Conservation (phyloP, 2,329 filamentous ascomycete species). For the Phyllosticta paracitricarpa region DNA sequence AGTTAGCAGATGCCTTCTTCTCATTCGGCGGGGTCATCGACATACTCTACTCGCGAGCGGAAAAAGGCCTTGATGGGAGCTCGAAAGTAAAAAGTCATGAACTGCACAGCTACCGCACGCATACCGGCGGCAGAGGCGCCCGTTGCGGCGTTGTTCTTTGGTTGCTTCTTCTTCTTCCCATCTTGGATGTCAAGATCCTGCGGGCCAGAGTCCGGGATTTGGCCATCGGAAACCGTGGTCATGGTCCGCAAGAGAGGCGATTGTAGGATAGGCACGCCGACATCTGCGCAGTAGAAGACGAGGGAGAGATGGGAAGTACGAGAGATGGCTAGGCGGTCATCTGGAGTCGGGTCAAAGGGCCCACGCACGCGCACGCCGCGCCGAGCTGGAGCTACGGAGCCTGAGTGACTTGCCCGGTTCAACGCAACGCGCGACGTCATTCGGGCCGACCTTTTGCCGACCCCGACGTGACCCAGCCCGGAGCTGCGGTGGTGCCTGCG, state of each 20-base stretch:
- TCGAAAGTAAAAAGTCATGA: slow-evolving; percentile 71
- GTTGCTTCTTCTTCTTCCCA: slow-evolving; percentile 26
- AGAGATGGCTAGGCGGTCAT: slow-evolving; percentile 3
- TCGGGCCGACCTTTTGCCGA: slow-evolving; percentile 1
- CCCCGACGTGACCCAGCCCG: not conserved
- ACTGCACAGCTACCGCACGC: slow-evolving; percentile 72
- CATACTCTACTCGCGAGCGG: slow-evolving; percentile 77
- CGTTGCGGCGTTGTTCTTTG: slow-evolving; percentile 50
- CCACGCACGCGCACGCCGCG: slow-evolving; percentile 1
- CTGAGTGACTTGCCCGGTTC: no score
- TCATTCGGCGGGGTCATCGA: slow-evolving; percentile 14
- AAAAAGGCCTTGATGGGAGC: slow-evolving; percentile 91
- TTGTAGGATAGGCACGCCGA: not conserved
- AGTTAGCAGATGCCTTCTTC: slow-evolving; percentile 14
- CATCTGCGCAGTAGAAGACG: slow-evolving; percentile 1
- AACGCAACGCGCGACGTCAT: slow-evolving; percentile 2
- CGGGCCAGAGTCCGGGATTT: slow-evolving; percentile 1
- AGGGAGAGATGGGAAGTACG: not conserved
- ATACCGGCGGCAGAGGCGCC: slow-evolving; percentile 80
- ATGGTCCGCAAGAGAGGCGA: slow-evolving; percentile 23
- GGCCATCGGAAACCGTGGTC: slow-evolving; percentile 26
- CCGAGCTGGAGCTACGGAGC: not conserved
- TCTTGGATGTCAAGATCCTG: slow-evolving; percentile 2
- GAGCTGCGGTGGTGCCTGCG: no score
- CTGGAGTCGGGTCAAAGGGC: not conserved